A percentile compares a stretch with the other conserved stretches of the same genome.
Conservation (phyloP, 768 basidiomycete species). For the Lactarius vividus region DNA sequence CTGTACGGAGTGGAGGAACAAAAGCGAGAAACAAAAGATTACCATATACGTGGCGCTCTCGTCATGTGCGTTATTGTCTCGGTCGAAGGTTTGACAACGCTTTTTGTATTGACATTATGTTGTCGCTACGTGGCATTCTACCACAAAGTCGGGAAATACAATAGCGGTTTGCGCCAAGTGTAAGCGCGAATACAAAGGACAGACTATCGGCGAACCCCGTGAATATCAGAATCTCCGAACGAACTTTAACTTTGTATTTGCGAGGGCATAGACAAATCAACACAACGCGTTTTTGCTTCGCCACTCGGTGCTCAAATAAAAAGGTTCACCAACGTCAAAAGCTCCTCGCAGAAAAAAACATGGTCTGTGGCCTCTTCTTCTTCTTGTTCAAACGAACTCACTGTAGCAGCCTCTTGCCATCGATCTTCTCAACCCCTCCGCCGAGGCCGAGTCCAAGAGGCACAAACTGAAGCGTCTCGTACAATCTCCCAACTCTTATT, state of each 20-base stretch:
- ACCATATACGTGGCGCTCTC: conserved; percentile 28
- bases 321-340: conserved; percentile 14
- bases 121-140: conserved; percentile 10
- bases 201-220: conserved; percentile 5
- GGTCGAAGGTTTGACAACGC: neutral
- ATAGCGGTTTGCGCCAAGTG: neutral
- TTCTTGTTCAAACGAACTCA: neutral
- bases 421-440: conserved; percentile 95
- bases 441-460: conserved; percentile 78
- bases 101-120: conserved; percentile 8
- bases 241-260: conserved; percentile 27
- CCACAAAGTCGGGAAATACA: neutral
- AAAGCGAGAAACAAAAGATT: conserved; percentile 32
- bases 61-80: conserved; percentile 32
- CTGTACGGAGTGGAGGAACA: conserved; percentile 32
- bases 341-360: conserved; percentile 14
- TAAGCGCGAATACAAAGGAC: conserved; percentile 5
- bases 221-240: conserved; percentile 11
- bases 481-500: conserved; percentile 97
- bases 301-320: conserved; percentile 8
- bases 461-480: conserved; percentile 99
- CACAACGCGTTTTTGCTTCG: neutral
- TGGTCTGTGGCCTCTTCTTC: conserved; percentile 18
- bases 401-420: conserved; percentile 83
- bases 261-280: conserved; percentile 11